Base-by-base conservation (phyloP, 2,329 filamentous ascomycete genomes). In the Sarocladium kiliense region DNA sequence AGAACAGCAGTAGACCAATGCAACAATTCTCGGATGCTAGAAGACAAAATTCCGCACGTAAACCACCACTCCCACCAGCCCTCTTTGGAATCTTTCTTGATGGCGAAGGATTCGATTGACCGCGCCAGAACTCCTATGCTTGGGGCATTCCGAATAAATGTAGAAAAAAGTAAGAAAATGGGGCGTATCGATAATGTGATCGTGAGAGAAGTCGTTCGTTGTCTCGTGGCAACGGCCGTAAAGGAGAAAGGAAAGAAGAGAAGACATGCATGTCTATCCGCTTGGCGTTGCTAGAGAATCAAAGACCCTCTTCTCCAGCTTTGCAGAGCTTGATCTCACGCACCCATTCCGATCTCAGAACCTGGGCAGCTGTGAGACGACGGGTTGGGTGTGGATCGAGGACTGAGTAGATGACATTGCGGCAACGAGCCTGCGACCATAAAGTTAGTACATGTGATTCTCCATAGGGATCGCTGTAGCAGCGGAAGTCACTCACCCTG, bases 321-420 rank as follows among this genome's bases (percentile, higher is more conserved):
- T 92, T 94, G 77, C 94, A 99, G 56, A 97, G 81, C 74, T 92
- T 96, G 73, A 97, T 97, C 72, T 97, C 93, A 63, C 94, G 89
- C 62, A 94, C 91, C 94, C 94, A 99, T 76, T 99, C 94, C 3
- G 93, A 97, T 73, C 96, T 96, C 65, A 99, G 84, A 56, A 97
- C 91, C 74, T 99, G 94, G 39, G 92, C 93, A 57, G 94, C 93
- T 27, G 91, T 97, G 68, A 99, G 93, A 63, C 94, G 90, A 60
- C 94, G 88, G 56, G 84, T 84, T 25, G 94, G 91, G 69, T 96
- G 97, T 27, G 94, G 94, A 67, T 99, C 94, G 45, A 99, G 81
- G 61, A 99, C 96, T 21, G 92, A 97, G 75, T 99, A 99, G 68
- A 99, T 97, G 65, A 99, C 94, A 65, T 99, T 99, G 59, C 94